Percentiles rank a stretch among this genome's conserved stretches.
Conservation (phyloP, 1,284 basidiomycete species). For the Irpex sp. region DNA sequence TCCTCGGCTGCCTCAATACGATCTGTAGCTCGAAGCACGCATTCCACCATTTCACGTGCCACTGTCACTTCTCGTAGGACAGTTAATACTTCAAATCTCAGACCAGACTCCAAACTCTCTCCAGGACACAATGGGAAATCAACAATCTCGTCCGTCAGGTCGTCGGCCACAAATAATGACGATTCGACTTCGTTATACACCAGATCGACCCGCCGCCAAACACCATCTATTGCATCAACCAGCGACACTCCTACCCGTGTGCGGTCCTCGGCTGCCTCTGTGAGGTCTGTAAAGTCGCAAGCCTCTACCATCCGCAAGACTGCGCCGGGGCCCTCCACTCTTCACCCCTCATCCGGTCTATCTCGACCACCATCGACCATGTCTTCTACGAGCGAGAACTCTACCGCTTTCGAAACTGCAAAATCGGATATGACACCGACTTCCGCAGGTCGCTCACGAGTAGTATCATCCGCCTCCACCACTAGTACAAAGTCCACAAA, state of each 20-base stretch:
- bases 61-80: conserved; percentile 18
- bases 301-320: conserved; percentile 38
- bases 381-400: conserved; percentile 48
- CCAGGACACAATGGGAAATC: conserved; percentile 27
- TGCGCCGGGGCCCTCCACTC: conserved; percentile 21
- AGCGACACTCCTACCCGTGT: conserved; percentile 24
- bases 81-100: conserved; percentile 26
- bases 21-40: conserved; percentile 42
- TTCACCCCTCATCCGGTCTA: conserved; percentile 27
- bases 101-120: conserved; percentile 69
- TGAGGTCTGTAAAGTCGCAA: conserved; percentile 31
- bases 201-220: conserved; percentile 14
- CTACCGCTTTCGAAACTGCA: conserved; percentile 57
- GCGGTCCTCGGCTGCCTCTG: conserved; percentile 33
- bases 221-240: conserved; percentile 10
- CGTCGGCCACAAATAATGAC: conserved; percentile 17
- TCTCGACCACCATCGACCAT: conserved; percentile 41
- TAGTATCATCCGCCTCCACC: conserved; percentile 38
- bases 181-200: conserved; percentile 12
- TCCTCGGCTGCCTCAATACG: conserved; percentile 40
- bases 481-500: conserved; percentile 32
- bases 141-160: conserved; percentile 5
- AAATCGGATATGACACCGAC: conserved; percentile 37
- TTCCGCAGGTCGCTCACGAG: conserved; percentile 35
- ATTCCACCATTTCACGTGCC: conserved; percentile 29